phyloP scores from a whole-genome alignment of 129 eudicot genomes.

The Oenanthe sinensis region DNA sequence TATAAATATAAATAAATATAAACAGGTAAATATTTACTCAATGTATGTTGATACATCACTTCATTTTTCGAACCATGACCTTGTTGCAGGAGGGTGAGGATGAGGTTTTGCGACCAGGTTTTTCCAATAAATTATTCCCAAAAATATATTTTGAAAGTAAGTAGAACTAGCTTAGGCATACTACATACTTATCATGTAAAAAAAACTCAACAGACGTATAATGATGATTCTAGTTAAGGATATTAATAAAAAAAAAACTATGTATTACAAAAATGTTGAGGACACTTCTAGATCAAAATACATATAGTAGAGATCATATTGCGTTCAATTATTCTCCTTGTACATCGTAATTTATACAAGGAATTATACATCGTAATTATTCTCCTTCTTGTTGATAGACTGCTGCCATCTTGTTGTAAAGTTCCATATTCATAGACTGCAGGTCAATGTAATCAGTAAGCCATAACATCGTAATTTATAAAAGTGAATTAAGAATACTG shows the following conservation, averaged over 20 bases:
- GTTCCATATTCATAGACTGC: constrained; percentile 62
- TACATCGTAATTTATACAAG: too few species aligned
- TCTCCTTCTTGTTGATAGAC: constrained; percentile 34
- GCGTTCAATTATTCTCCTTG: constrained; percentile 16
- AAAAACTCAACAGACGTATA: too few species aligned
- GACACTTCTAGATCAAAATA: too few species aligned
- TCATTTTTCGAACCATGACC: too few species aligned
- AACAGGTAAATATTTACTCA: too few species aligned
- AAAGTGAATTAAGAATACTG: neutral
- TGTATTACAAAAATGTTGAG: neutral
- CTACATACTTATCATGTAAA: neutral
- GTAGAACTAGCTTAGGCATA: neutral
- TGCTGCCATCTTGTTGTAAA: constrained; percentile 62
- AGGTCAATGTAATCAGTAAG: neutral
- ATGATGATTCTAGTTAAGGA: neutral
- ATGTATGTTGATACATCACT: too few species aligned
- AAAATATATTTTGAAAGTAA: too few species aligned
- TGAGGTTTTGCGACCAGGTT: too few species aligned
- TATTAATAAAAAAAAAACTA: neutral
- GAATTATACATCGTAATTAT: too few species aligned
- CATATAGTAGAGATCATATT: neutral
- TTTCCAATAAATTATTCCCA: too few species aligned
- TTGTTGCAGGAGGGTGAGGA: too few species aligned
- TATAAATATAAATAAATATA: too few species aligned
- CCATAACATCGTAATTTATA: neutral